phyloP scores from a whole-genome alignment of 2,329 filamentous ascomycete genomes.

The Aspergillus aculeatinus region DNA sequence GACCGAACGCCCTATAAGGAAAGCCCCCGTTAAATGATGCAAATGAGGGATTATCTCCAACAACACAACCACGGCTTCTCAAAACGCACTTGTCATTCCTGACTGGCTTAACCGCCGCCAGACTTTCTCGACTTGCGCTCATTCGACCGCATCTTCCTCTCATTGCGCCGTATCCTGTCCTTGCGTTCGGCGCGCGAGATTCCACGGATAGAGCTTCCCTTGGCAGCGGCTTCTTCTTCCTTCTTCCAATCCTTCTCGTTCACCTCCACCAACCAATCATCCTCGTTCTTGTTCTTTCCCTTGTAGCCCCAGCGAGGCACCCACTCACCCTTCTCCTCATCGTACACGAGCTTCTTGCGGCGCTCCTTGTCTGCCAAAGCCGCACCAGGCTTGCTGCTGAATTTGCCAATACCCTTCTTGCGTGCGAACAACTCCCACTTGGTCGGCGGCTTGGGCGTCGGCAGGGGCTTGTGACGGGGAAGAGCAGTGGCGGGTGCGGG shows the following conservation, averaged over 20 bases:
- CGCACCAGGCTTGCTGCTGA: conserved; percentile 63
- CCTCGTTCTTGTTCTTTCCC: conserved; percentile 78
- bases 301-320: conserved; percentile 94
- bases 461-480: conserved; percentile 89
- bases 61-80: conserved; percentile 9
- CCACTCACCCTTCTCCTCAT: conserved; percentile 84
- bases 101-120: conserved; percentile 20
- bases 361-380: conserved; percentile 65
- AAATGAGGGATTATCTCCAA: conserved; percentile 14
- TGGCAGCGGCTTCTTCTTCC: conserved; percentile 56
- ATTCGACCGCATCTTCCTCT: conserved; percentile 68
- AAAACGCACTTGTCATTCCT: conserved; percentile 2
- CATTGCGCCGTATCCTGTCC: conserved; percentile 62
- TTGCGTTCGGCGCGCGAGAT: conserved; percentile 66
- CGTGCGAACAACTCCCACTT: conserved; percentile 96
- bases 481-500: conserved; percentile 68
- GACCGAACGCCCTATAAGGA: conserved; percentile 24
- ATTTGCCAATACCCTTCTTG: conserved; percentile 89
- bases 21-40: conserved; percentile 21
- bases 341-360: conserved; percentile 70
- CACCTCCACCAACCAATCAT: conserved; percentile 90
- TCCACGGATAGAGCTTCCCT: conserved; percentile 65
- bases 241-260: conserved; percentile 72
- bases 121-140: conserved; percentile 49
- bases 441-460: conserved; percentile 75